Evolutionary conservation across 331 rosid genomes (phyloP).

Genomic region (Acacia pycnantha): DNA sequence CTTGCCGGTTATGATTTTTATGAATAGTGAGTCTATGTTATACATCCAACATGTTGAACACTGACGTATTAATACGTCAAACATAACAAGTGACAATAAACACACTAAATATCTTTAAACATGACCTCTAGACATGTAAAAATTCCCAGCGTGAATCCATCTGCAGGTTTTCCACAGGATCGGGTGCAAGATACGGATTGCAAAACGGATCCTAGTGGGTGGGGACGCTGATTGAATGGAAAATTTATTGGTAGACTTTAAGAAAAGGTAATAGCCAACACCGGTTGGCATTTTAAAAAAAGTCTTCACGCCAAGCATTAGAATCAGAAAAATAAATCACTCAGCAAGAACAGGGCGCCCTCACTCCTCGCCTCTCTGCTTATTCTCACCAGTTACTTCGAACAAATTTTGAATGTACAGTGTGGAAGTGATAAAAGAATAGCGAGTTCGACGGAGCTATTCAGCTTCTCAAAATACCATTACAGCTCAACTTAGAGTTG

Average conservation of each 20-base stretch:
- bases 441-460: not conserved
- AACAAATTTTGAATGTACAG: not conserved
- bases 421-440: not conserved
- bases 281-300: not conserved
- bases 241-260: not conserved
- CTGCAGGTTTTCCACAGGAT: too few relatives aligned
- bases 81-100: not conserved
- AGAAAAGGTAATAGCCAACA: not conserved
- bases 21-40: not conserved
- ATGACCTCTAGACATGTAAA: not conserved
- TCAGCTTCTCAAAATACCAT: not conserved
- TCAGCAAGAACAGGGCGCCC: not conserved
- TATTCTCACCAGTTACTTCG: not conserved
- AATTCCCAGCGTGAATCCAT: too few relatives aligned
- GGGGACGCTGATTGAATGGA: not conserved
- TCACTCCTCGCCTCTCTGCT: not conserved
- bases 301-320: not conserved
- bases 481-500: not conserved
- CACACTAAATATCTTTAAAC: not conserved
- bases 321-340: not conserved
- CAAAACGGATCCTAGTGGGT: not conserved
- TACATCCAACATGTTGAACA: not conserved
- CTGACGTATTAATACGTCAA: not conserved
- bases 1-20: not conserved
- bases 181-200: not conserved